These are phyloP conservation scores for Paecilomyces fulvus DNA, from an alignment of 2,329 filamentous ascomycete genomes.

Conservation along the genomic window DNA sequence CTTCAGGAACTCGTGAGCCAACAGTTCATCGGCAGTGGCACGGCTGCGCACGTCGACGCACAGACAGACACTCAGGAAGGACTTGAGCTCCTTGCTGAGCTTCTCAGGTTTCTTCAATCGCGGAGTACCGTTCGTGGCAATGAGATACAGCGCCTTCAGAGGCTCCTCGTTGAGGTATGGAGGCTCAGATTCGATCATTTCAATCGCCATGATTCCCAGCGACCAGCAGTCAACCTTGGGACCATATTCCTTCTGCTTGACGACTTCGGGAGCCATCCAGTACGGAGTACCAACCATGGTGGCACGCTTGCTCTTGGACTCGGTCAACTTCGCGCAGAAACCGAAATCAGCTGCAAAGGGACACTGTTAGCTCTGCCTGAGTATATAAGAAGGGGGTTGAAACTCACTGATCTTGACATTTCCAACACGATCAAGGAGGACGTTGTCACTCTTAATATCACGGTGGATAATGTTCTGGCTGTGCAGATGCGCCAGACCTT, in stretches of 20 bases:
- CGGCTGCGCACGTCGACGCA: constrained; percentile 94
- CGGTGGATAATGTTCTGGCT: constrained; percentile 95
- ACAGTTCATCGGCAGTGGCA: constrained; percentile 80
- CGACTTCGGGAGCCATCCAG: constrained; percentile 99
- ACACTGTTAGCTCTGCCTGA: constrained; percentile 14
- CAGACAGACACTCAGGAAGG: constrained; percentile 89
- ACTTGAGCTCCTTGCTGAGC: constrained; percentile 94
- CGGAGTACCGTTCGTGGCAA: constrained; percentile 95
- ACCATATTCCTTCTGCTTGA: constrained; percentile 98
- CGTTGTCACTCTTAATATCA: constrained; percentile 99
- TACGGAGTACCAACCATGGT: constrained; percentile 99
- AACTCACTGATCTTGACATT: constrained; percentile 94
- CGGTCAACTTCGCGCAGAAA: constrained; percentile 97
- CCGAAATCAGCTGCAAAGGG: constrained; percentile 77
- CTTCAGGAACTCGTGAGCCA: constrained; percentile 90
- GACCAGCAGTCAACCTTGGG: constrained; percentile 99
- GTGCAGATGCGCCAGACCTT: constrained; percentile 87
- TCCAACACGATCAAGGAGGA: constrained; percentile 84
- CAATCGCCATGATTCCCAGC: constrained; percentile 97
- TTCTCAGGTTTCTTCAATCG: constrained; percentile 97
- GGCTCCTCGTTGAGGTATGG: constrained; percentile 98
- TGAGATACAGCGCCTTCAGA: constrained; percentile 91
- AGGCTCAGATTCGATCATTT: constrained; percentile 98
- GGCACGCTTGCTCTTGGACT: constrained; percentile 91
- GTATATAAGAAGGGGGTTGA: not conserved